phyloP scores from a whole-genome alignment of 169 alveolate genomes.

The Eimeria falciformis region DNA sequence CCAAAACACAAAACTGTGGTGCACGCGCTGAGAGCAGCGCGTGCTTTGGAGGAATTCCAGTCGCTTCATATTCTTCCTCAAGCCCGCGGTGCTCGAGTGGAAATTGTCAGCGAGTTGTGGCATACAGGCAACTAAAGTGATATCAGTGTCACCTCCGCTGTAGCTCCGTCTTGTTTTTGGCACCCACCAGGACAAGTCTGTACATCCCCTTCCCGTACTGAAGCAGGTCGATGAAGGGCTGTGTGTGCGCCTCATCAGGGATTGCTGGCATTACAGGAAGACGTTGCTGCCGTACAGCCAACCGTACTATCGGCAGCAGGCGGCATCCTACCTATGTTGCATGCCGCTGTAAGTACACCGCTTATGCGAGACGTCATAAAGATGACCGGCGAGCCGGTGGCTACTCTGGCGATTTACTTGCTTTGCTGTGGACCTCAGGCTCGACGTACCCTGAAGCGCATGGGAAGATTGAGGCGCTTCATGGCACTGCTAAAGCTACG shows the following conservation, averaged over 20 bases:
- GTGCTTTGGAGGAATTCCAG: too few species aligned
- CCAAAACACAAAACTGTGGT: too few species aligned
- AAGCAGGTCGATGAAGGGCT: too few species aligned
- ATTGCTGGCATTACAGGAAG: slow-evolving; percentile 54
- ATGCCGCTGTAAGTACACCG: slow-evolving; percentile 50
- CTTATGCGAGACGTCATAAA: background rate
- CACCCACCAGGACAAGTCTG: too few species aligned
- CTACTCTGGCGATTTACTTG: background rate
- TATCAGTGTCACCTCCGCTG: too few species aligned
- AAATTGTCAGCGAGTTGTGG: too few species aligned
- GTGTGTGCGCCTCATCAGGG: slow-evolving; percentile 10
- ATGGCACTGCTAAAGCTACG: slow-evolving; percentile 19
- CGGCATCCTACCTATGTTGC: slow-evolving; percentile 46
- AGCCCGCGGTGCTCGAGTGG: too few species aligned
- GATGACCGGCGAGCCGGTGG: background rate
- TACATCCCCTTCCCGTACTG: too few species aligned
- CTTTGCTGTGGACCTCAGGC: slow-evolving; percentile 25
- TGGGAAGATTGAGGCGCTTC: slow-evolving; percentile 67
- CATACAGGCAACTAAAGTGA: too few species aligned
- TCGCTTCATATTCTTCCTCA: too few species aligned
- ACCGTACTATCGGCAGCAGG: slow-evolving; percentile 43
- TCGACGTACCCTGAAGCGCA: slow-evolving; percentile 14
- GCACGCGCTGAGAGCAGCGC: too few species aligned
- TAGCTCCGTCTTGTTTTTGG: too few species aligned
- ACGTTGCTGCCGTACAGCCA: slow-evolving; percentile 14